Conservation (phyloP, 805 yeast species). For the Starmerella floris region DNA sequence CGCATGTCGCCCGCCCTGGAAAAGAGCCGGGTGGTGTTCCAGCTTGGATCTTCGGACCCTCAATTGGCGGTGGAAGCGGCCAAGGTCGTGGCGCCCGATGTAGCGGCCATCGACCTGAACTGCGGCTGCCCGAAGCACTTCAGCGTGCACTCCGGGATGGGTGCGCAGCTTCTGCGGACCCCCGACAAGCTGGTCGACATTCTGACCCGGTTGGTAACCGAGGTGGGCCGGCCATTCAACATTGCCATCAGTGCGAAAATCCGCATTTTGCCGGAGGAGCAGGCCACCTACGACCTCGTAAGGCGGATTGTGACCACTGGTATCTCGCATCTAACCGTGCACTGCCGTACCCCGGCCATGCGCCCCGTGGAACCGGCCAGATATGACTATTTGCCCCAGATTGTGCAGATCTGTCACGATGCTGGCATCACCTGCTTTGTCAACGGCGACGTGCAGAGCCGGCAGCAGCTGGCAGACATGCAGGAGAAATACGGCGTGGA, state of each 20-base stretch:
- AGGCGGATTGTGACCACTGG: conserved; percentile 57
- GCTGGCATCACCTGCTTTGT: conserved; percentile 60
- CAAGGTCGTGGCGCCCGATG: conserved; percentile 63
- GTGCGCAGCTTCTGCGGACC: conserved; percentile 74
- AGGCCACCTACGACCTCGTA: conserved; percentile 49
- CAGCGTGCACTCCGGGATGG: conserved; percentile 92
- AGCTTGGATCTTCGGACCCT: conserved; percentile 78
- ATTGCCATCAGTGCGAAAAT: conserved; percentile 89
- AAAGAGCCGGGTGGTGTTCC: conserved; percentile 60
- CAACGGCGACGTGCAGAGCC: conserved; percentile 60
- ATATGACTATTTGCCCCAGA: conserved; percentile 50
- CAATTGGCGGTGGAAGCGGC: conserved; percentile 85
- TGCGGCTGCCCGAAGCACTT: conserved; percentile 98
- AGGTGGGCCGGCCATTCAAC: conserved; percentile 63
- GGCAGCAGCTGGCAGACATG: conserved; percentile 41
- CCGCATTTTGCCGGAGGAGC: conserved; percentile 53
- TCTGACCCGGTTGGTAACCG: conserved; percentile 49
- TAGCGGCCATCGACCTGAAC: conserved; percentile 83
- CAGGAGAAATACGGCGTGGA: conserved; percentile 42
- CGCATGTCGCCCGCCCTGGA: conserved; percentile 58
- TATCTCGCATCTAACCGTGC: conserved; percentile 71
- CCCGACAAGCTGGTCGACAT: conserved; percentile 71
- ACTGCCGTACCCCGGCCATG: conserved; percentile 83
- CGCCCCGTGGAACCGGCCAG: conserved; percentile 67
- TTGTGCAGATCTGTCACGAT: conserved; percentile 47